Evolutionary conservation across 345 rosid genomes (phyloP), one percentile per base, ranked within the genome.

Genomic region (Adansonia digitata): DNA sequence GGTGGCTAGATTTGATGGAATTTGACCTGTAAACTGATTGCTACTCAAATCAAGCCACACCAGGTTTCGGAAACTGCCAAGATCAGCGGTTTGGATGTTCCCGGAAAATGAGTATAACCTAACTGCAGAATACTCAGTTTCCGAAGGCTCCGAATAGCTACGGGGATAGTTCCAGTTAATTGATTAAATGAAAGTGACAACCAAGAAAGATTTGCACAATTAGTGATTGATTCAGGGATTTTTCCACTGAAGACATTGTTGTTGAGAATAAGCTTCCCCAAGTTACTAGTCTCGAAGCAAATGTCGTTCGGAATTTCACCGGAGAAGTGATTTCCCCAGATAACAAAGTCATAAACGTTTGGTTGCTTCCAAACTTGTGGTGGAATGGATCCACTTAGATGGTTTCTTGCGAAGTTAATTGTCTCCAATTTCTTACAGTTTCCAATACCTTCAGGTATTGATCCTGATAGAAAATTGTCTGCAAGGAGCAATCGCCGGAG

Each of bases 301-400:
- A 92, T 83, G 61, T 79, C 89, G 46, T 88, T 84, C 0, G 98
- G 97, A 69, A 94, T 92, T 29, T 73, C 80, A 14, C 98, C 98
- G 2, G 93, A 84, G 60, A 94, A 88, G 82, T 87, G 89, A 78
- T 94, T 94, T n/a, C 97, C 97, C 98, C 98, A 94, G 83, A 94
- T 87, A 35, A 90, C 87, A 81, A 94, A 75, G 68, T 94, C 93
- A 2, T 84, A 72, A 26, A 94, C 84, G 72, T 84, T 79, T 52
- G 97, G 96, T 66, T 90, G 81, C 52, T 52, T 77, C 97, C 98
- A 94, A 52, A 94, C 69, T 79, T 78, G 85, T 2, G 34, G 52
- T 2, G 98, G 97, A 46, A 92, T 84, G 2, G 84, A 68, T 22
- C 97, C 98, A 0, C 60, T 80, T 27, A 94, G 79, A 72, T 79